Base-by-base conservation (phyloP, 1,284 basidiomycete genomes). In the Sphaerobolus stellatus region DNA sequence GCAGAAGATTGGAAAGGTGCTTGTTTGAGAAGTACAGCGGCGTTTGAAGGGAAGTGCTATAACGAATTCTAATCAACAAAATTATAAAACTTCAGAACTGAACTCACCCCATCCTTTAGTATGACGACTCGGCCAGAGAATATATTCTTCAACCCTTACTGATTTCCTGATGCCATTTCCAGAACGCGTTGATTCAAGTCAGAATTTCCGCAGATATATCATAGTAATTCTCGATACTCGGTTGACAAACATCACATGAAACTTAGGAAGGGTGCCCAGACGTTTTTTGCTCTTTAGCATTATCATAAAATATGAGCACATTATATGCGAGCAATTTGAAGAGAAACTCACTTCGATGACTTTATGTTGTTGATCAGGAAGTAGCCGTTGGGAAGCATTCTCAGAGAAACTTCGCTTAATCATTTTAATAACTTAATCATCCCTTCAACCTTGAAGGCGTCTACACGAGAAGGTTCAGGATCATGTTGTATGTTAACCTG, bases 371-470 rank as follows among this genome's bases (percentile, higher is more conserved):
- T 98, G 93, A 54, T 98, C 93, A 1, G 97, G 97, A 20, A 98
- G 76, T 52, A 98, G 75, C 50, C 88, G 82, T 66, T 99, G 97
- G 0, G 95, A 90, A 0, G 94, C 88, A 65, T 99, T 99, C 74
- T 99, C 97, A 3, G 96, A 98, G 72, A 99, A 99, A 67, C 92
- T 95, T 33, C 97, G 82, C 72, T 99, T 99, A 71, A 99, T 99
- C 97, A 99, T 99, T n/a, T n/a, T n/a, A n/a, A n/a, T n/a, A n/a
- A n/a, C 72, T 99, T 99, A 71, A 99, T 99, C 97, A 99, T 99
- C 70, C 99, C 97, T 67, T 99, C 97, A 7, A 99, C 97, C 59
- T 88, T 83, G 31, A 99, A 78, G 2, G 97, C 94, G 68, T 99
- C 97, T 7, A 99, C 96, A 28, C 97, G 87, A 99, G 80, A 40